Percentiles rank a stretch among this genome's conserved stretches.
phyloP scores from a whole-genome alignment of 2,329 filamentous ascomycete species.

The Talaromyces verruculosus region DNA sequence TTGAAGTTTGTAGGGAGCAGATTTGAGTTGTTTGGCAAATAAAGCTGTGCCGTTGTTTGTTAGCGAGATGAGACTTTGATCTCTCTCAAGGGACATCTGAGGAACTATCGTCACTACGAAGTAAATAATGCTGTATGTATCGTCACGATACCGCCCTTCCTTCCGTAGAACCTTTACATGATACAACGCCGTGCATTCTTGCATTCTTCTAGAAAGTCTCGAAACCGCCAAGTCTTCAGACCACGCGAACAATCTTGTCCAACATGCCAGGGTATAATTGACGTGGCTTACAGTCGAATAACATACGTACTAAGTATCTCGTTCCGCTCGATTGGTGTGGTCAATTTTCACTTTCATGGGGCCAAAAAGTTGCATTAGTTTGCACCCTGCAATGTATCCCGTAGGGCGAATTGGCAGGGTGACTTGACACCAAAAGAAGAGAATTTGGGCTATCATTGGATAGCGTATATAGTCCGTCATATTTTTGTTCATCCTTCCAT shows the following conservation, averaged over 20 bases:
- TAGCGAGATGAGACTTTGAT: neutral
- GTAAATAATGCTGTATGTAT: neutral
- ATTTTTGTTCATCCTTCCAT: slow-evolving; percentile 8
- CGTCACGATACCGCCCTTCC: neutral
- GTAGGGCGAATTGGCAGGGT: neutral
- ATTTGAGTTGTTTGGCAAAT: neutral
- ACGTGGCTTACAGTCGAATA: too few relatives aligned
- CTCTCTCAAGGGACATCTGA: neutral
- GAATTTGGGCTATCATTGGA: neutral
- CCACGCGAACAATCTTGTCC: neutral
- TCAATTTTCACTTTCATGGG: neutral
- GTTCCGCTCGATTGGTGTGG: neutral
- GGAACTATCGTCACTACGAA: neutral
- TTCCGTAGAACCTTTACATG: neutral
- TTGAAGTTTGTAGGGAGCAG: neutral
- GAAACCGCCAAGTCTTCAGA: neutral
- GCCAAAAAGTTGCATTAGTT: slow-evolving; percentile 1
- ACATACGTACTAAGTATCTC: too few relatives aligned
- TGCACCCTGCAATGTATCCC: neutral
- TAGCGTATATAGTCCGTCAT: neutral
- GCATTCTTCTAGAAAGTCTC: slow-evolving; percentile 8
- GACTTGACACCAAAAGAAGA: neutral
- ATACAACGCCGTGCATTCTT: neutral
- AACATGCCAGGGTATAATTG: neutral
- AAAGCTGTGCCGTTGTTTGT: neutral